Percentiles rank a stretch among this genome's conserved stretches.
Evolutionary conservation across 139 green algal species (phyloP).

Genomic region (Chlorella sorokiniana): DNA sequence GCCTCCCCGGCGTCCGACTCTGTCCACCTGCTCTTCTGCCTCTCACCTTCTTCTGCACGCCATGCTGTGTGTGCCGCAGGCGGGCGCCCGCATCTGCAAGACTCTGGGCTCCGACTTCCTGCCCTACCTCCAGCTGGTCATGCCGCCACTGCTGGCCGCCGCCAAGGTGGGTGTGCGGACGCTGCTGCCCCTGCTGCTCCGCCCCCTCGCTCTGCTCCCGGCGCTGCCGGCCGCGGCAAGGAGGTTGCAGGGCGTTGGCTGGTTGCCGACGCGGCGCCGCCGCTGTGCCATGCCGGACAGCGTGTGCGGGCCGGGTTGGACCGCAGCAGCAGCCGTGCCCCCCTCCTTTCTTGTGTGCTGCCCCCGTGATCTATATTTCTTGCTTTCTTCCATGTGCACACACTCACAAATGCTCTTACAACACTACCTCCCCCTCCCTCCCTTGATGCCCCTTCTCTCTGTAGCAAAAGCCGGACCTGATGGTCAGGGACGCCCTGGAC

Average conservation of each 20-base stretch:
- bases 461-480: conserved; percentile 82
- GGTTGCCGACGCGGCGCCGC: too few relatives aligned
- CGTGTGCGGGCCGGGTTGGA: too few relatives aligned
- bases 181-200: too few relatives aligned
- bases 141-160: conserved; percentile 89
- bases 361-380: too few relatives aligned
- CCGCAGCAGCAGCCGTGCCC: too few relatives aligned
- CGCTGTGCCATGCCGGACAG: too few relatives aligned
- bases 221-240: too few relatives aligned
- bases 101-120: conserved; percentile 95
- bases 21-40: neutral
- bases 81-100: conserved; percentile 97
- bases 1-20: neutral
- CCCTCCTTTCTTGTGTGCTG: too few relatives aligned
- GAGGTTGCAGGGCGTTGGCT: too few relatives aligned
- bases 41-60: neutral
- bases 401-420: neutral
- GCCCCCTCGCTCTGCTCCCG: too few relatives aligned
- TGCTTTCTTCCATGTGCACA: too few relatives aligned
- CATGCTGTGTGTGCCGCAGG: conserved; percentile 52
- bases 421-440: neutral
- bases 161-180: conserved; percentile 47
- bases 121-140: conserved; percentile 85
- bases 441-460: neutral
- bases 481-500: conserved; percentile 54